Percentiles rank a stretch among this genome's conserved stretches.
Evolutionary conservation across 129 eudicot species (phyloP).

Genomic region (Saussurea involucrata): DNA sequence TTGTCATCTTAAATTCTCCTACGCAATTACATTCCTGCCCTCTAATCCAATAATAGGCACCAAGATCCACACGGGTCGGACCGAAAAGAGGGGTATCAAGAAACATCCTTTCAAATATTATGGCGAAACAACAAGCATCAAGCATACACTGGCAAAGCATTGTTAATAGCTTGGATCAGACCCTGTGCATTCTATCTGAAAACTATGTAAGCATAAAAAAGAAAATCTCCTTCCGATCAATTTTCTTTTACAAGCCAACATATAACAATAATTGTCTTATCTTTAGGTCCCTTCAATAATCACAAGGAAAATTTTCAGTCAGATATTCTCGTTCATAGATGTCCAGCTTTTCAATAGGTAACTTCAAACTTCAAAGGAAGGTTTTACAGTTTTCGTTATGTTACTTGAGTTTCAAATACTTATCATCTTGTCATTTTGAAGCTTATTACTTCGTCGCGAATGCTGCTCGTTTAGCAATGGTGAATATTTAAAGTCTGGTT

Average conservation of each 20-base stretch:
- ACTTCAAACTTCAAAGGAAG: background rate
- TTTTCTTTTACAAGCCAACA: background rate
- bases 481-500: slow-evolving; percentile 90
- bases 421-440: slow-evolving; percentile 29
- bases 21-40: background rate
- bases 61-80: slow-evolving; percentile 81
- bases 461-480: slow-evolving; percentile 99
- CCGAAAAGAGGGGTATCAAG: slow-evolving; percentile 75
- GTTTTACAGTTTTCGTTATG: background rate
- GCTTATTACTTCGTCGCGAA: slow-evolving; percentile 95
- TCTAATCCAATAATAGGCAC: slow-evolving; percentile 63
- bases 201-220: slow-evolving; percentile 57
- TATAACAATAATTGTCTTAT: slow-evolving; percentile 4
- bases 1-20: background rate
- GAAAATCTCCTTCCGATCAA: background rate
- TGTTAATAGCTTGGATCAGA: slow-evolving; percentile 72
- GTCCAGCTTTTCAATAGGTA: slow-evolving; percentile 99
- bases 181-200: slow-evolving; percentile 63
- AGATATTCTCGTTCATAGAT: slow-evolving; percentile 92
- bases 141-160: slow-evolving; percentile 93
- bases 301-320: slow-evolving; percentile 79
- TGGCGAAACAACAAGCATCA: slow-evolving; percentile 81
- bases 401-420: background rate
- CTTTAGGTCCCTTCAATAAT: slow-evolving; percentile 78
- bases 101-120: slow-evolving; percentile 69